A percentile compares a stretch with the other conserved stretches of the same genome.
phyloP scores from a whole-genome alignment of 768 basidiomycete species.

The Tylopilus rubrobrunneus region DNA sequence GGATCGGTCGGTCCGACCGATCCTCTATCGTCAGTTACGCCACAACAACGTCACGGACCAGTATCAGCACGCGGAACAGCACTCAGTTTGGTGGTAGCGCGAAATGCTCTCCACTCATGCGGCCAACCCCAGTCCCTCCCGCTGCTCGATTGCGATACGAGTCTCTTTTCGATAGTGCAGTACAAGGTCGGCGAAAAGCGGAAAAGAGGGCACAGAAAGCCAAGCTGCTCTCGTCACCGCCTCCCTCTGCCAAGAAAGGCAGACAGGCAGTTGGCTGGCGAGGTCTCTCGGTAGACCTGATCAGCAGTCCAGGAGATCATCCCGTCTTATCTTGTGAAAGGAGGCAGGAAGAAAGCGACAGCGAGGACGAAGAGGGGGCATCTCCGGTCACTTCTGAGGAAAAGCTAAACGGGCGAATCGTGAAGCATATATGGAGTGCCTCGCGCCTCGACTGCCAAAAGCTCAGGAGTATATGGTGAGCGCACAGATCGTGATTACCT shows the following conservation, averaged over 20 bases:
- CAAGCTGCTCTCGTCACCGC: conserved; percentile 31
- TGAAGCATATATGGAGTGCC: conserved; percentile 59
- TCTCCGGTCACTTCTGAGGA: conserved; percentile 39
- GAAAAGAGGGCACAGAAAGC: conserved; percentile 26
- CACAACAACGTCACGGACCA: conserved; percentile 39
- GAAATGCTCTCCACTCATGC: conserved; percentile 34
- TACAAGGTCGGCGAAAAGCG: conserved; percentile 45
- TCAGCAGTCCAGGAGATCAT: conserved; percentile 42
- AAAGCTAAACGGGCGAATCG: conserved; percentile 50
- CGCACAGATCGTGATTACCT: conserved; percentile 5
- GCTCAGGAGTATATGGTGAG: conserved; percentile 66
- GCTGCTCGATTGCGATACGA: conserved; percentile 66
- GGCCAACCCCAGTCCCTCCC: conserved; percentile 66
- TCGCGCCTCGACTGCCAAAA: conserved; percentile 52
- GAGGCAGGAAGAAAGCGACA: conserved; percentile 10
- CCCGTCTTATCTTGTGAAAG: conserved; percentile 10
- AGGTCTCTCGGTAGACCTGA: conserved; percentile 65
- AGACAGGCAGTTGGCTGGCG: conserved; percentile 72
- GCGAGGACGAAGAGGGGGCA: conserved; percentile 28
- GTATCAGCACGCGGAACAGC: conserved; percentile 31
- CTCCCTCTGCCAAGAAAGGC: conserved; percentile 38
- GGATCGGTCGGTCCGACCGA: conserved; percentile 64
- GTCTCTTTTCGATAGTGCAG: conserved; percentile 57
- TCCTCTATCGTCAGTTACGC: conserved; percentile 55
- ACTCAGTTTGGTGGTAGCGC: conserved; percentile 16